Base-by-base conservation (phyloP, 139 green algal genomes). In the Pedinophyceae sp. region DNA sequence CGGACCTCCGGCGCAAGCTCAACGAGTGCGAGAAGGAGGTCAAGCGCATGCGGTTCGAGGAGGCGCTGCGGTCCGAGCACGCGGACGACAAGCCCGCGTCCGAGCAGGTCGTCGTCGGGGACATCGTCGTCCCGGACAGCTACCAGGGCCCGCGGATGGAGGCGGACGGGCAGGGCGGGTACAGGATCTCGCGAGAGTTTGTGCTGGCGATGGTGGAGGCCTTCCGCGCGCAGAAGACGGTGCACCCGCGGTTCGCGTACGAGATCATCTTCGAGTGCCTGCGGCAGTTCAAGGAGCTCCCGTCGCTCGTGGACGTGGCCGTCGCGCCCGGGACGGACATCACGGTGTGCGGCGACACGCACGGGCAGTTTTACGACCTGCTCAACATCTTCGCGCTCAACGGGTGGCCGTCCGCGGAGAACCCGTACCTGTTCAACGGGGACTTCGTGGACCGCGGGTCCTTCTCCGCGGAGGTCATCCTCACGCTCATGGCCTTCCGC, bases 361-460 rank as follows among this genome's bases (percentile, higher is more conserved):
- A 93, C 69, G 80, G 65, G 40, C 86, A 95, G 72, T 96, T 79
- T 59, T 97, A 79, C 57, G 90, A 98, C 68, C 67, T 98, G 54
- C 65, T 94, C 22, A 87, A 91, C 71, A 97, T 98, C 49, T 98
- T 88, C 53, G 69, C 93, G 26, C 59, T 97, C 26, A 95, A 96
- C 60, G 91, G 91, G 1, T 27, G 74, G 29, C 90, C 90, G 15
- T 79, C 65, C 3, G 22, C 71, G 13, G 65, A 74, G 19, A 97
- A 97, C 68, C 90, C 88, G 5, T 98, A 97, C 78, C 64, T 98
- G 2, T 98, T 98, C 74, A 98, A 98, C 49, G 91, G 90, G 30
- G 88, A 97, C 75, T 97, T 97, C 73, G 89, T 97, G 48, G 91
- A 98, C 68, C 78, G 91, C 27, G 91, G 91, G 7, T 88, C 73